These are phyloP conservation scores for Panicum miliaceum DNA, from an alignment of 176 grass and related monocot genomes.

Conservation along the genomic window DNA sequence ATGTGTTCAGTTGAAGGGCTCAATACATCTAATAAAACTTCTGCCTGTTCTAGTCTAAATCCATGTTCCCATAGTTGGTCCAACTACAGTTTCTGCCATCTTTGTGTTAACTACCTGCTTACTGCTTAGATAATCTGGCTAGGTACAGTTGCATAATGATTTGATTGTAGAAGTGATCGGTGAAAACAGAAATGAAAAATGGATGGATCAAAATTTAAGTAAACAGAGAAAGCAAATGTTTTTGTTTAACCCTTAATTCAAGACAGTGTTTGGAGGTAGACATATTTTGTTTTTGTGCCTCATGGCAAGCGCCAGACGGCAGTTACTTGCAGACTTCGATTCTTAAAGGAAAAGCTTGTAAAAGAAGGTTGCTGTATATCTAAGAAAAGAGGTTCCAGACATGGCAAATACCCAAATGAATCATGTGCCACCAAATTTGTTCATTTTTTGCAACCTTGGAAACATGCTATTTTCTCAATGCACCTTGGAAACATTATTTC, in stretches of 20 bases:
- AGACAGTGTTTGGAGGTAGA: background rate
- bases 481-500: background rate
- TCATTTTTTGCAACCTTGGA: background rate
- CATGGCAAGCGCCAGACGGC: background rate
- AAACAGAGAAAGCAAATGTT: background rate
- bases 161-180: slow-evolving; percentile 12
- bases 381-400: background rate
- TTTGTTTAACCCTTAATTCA: background rate
- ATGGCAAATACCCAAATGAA: slow-evolving; percentile 12
- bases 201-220: background rate
- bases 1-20: background rate
- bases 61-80: slow-evolving; percentile 4
- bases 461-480: background rate
- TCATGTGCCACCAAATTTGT: slow-evolving; percentile 13
- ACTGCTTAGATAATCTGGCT: background rate
- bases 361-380: slow-evolving; percentile 2
- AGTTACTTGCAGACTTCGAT: slow-evolving; percentile 16
- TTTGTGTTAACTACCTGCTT: background rate
- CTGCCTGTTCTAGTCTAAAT: background rate
- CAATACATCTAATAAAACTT: background rate
- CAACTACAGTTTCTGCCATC: background rate
- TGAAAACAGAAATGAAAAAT: background rate
- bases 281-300: background rate
- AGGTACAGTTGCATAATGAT: background rate
- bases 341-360: background rate